A percentile compares a stretch with the other conserved stretches of the same genome.
Conservation (phyloP, 306 rosid genomes). For the Elaeagnus macrophylla region DNA sequence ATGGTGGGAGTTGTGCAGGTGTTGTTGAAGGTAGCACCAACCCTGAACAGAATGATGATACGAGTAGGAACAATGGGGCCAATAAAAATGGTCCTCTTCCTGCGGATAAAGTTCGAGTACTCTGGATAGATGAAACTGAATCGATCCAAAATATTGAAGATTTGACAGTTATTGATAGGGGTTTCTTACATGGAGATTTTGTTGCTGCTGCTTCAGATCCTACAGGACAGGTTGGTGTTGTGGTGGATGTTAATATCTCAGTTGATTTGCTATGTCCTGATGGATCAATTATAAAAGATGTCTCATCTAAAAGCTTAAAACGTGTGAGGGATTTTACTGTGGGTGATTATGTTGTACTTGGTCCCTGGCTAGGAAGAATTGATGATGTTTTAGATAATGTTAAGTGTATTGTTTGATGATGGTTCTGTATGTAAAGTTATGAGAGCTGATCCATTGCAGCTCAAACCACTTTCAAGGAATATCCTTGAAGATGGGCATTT, state of each 20-base stretch:
- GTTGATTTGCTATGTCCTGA: constrained; percentile 65
- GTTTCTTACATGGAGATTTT: constrained; percentile 90
- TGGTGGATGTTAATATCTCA: constrained; percentile 77
- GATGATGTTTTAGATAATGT: constrained; percentile 97
- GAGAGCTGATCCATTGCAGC: constrained; percentile 80
- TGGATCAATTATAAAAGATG: constrained; percentile 56
- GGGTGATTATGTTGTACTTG: constrained; percentile 94
- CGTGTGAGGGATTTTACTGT: constrained; percentile 91
- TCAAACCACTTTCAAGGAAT: constrained; percentile 81
- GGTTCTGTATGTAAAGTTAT: constrained; percentile 89
- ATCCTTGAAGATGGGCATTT: constrained; percentile 84
- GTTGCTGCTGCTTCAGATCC: constrained; percentile 81
- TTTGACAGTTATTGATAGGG: constrained; percentile 65
- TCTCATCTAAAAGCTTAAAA: constrained; percentile 58
- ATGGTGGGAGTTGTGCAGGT: constrained; percentile 39
- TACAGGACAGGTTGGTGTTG: constrained; percentile 94
- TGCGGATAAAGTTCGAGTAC: constrained; percentile 66
- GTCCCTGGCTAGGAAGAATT: constrained; percentile 89
- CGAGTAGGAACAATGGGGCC: constrained; percentile 19
- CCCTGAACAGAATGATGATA: constrained; percentile 30
- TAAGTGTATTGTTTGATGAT: constrained; percentile 82
- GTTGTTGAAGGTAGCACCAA: constrained; percentile 27
- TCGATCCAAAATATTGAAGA: constrained; percentile 54
- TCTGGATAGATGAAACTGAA: constrained; percentile 87
- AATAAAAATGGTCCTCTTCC: constrained; percentile 53